phyloP scores from a whole-genome alignment of 371 early-diverging fungal species.

The Lichtheimia ornata region DNA sequence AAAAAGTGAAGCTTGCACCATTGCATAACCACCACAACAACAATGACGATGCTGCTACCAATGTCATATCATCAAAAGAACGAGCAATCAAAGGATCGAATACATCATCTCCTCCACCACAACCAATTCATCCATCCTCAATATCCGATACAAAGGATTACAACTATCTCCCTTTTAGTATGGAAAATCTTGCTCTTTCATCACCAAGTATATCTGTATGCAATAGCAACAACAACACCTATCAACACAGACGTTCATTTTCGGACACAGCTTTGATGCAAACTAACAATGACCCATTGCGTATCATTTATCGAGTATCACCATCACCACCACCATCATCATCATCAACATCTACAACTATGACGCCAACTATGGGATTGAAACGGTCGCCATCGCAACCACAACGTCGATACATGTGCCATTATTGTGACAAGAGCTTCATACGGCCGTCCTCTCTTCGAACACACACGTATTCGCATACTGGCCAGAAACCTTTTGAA shows the following conservation, averaged over 20 bases:
- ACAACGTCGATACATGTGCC: slow-evolving; percentile 13
- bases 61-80: no score
- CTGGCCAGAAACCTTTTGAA: slow-evolving; percentile 70
- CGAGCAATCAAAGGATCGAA: no score
- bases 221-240: background rate
- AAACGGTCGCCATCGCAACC: background rate
- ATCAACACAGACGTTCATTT: background rate
- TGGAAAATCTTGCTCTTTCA: background rate
- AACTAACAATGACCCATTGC: background rate
- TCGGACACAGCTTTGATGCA: background rate
- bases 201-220: background rate
- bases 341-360: background rate
- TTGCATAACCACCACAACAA: background rate
- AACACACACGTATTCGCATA: slow-evolving; percentile 71
- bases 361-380: background rate
- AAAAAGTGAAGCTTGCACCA: background rate
- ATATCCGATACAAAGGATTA: background rate
- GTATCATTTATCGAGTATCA: background rate
- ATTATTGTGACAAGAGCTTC: slow-evolving; percentile 23
- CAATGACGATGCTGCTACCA: no score
- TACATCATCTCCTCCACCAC: background rate
- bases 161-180: background rate
- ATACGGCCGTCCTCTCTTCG: slow-evolving; percentile 40
- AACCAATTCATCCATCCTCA: background rate
- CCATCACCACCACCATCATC: background rate